A percentile compares a stretch with the other conserved stretches of the same genome.
Conservation (phyloP, 768 basidiomycete species). For the Lentinula boryana region DNA sequence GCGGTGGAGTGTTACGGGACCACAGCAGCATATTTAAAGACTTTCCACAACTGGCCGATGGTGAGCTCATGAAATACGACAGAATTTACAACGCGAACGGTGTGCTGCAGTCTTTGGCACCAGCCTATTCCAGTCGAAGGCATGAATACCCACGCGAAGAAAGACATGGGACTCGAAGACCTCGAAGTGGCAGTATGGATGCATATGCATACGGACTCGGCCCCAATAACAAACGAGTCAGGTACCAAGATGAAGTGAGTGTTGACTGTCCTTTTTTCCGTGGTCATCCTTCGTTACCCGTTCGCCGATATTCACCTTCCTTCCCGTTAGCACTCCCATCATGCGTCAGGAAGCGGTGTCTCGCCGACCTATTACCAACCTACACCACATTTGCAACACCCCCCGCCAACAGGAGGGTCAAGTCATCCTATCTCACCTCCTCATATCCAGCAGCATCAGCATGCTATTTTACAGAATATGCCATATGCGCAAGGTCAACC, state of each 20-base stretch:
- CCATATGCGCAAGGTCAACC: neutral
- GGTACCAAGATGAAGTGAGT: slow-evolving; percentile 3
- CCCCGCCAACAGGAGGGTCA: neutral
- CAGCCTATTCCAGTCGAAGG: neutral
- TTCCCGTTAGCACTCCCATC: neutral
- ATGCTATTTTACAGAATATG: neutral
- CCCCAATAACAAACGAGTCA: slow-evolving; percentile 1
- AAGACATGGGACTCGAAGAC: slow-evolving; percentile 3
- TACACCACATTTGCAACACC: slow-evolving; percentile 3
- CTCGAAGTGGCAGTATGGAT: slow-evolving; percentile 5
- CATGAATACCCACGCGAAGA: slow-evolving; percentile 1
- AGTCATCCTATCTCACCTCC: neutral
- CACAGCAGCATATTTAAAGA: neutral
- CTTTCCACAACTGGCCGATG: neutral
- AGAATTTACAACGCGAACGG: neutral
- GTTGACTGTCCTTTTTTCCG: neutral
- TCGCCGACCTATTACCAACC: slow-evolving; percentile 6
- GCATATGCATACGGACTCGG: neutral
- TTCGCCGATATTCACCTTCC: neutral
- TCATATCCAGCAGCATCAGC: neutral
- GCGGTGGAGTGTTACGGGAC: neutral
- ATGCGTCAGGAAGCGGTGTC: neutral
- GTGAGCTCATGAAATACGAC: neutral
- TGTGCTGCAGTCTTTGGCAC: neutral
- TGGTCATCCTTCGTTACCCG: neutral